Evolutionary conservation across 1,284 basidiomycete genomes (phyloP).

Genomic region (Boletus sp.): DNA sequence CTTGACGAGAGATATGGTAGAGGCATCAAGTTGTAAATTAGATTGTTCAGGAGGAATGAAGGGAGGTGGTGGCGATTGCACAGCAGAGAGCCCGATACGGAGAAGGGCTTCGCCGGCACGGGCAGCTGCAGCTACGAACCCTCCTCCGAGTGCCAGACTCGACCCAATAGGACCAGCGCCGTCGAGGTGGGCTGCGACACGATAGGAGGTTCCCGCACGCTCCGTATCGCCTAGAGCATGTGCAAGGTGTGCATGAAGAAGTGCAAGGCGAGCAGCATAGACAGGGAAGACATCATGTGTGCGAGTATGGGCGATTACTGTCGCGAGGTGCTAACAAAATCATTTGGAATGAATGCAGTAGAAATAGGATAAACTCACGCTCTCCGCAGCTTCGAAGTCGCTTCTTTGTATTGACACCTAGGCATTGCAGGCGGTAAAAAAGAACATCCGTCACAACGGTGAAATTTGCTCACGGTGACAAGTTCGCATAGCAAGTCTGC

Average conservation of each 20-base stretch:
- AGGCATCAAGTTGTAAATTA: slow-evolving; percentile 15
- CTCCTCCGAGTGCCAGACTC: slow-evolving; percentile 25
- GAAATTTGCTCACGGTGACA: slow-evolving; percentile 43
- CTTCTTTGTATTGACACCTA: slow-evolving; percentile 62
- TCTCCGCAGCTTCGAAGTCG: slow-evolving; percentile 60
- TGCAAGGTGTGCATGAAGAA: slow-evolving; percentile 68
- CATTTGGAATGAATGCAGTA: not conserved
- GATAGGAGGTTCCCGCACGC: slow-evolving; percentile 58
- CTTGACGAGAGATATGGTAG: slow-evolving; percentile 17
- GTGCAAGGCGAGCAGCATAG: slow-evolving; percentile 59
- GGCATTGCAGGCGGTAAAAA: not conserved
- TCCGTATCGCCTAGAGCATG: slow-evolving; percentile 50
- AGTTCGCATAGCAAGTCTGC: slow-evolving; percentile 69
- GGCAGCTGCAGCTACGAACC: slow-evolving; percentile 56
- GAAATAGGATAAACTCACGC: slow-evolving; percentile 25
- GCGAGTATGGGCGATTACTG: slow-evolving; percentile 59
- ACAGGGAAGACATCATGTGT: slow-evolving; percentile 49
- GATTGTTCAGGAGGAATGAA: slow-evolving; percentile 5
- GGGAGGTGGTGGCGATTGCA: not conserved
- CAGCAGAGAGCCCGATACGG: slow-evolving; percentile 44
- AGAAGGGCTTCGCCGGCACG: slow-evolving; percentile 57
- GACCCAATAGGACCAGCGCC: slow-evolving; percentile 27
- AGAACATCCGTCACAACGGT: not conserved
- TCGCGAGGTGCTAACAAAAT: slow-evolving; percentile 44
- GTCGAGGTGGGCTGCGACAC: slow-evolving; percentile 49